These are phyloP conservation scores for Babesia caballi DNA, from an alignment of 169 alveolate species.

Conservation along the genomic window DNA sequence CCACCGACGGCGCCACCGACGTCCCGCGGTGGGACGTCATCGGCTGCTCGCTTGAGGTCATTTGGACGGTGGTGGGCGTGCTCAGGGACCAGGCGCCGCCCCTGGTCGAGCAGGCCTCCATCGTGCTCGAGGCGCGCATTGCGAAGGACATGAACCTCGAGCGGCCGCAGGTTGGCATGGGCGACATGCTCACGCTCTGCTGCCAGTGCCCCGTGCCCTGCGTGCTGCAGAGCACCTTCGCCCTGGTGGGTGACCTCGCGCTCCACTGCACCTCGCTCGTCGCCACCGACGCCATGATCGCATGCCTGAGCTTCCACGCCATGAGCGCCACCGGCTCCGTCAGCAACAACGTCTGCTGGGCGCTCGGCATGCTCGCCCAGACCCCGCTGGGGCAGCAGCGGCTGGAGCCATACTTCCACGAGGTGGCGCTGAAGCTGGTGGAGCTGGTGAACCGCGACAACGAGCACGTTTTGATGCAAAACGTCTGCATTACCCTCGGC, in stretches of 20 bases:
- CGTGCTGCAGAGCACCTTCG: conserved; percentile 40
- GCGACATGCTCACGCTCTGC: conserved; percentile 17
- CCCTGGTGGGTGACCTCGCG: conserved; percentile 56
- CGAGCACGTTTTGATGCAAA: conserved; percentile 33
- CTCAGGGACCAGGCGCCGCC: conserved; percentile 1
- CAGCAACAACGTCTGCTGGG: conserved; percentile 32
- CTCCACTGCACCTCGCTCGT: conserved; percentile 12
- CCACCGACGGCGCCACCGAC: conserved; percentile 14
- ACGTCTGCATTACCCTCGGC: conserved; percentile 46
- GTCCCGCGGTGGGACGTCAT: conserved; percentile 33
- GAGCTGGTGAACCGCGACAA: not conserved
- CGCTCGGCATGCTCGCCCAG: conserved; percentile 21
- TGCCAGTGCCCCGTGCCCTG: conserved; percentile 15
- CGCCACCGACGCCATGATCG: conserved; percentile 20
- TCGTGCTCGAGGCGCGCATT: not conserved
- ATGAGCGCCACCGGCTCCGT: not conserved
- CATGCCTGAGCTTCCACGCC: not conserved
- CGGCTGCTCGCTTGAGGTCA: conserved; percentile 32
- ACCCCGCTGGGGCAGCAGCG: conserved; percentile 4
- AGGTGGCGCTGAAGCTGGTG: conserved; percentile 1
- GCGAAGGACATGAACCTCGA: not conserved
- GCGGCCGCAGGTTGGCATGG: conserved; percentile 3
- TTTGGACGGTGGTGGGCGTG: conserved; percentile 6
- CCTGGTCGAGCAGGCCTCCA: not conserved
- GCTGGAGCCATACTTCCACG: conserved; percentile 16